Conservation (phyloP, 257 asterid species). For the Solanum etuberosum region DNA sequence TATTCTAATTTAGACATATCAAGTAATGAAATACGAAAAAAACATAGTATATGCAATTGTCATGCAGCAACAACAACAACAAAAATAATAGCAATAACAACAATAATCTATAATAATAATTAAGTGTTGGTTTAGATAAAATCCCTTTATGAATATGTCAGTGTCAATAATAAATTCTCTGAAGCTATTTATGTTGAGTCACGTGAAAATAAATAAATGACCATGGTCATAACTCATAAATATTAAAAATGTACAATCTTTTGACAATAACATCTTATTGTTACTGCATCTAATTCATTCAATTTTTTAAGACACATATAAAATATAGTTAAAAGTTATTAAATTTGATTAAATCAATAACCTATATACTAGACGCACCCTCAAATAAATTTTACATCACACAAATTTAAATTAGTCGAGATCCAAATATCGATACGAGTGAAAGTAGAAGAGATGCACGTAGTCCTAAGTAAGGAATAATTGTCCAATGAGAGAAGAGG, state of each 20-base stretch:
- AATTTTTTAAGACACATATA: too few relatives aligned
- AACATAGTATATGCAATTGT: not conserved
- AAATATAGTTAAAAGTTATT: too few relatives aligned
- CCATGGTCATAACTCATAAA: not conserved
- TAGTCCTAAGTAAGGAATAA: not conserved
- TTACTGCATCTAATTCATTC: not conserved
- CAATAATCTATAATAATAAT: not conserved
- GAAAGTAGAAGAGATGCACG: not conserved
- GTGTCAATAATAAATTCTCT: not conserved
- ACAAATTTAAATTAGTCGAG: too few relatives aligned
- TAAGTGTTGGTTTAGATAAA: not conserved
- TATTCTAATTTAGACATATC: not conserved
- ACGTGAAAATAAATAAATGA: not conserved
- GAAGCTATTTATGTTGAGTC: not conserved
- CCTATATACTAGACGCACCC: fast-evolving
- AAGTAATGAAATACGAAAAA: not conserved
- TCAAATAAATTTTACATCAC: fast-evolving
- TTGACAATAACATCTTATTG: not conserved
- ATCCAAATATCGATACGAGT: not conserved
- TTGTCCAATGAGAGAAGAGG: slow-evolving; percentile 13
- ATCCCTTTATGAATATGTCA: not conserved
- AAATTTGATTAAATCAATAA: too few relatives aligned
- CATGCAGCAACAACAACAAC: not conserved
- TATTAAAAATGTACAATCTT: not conserved
- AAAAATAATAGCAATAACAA: not conserved